Evolutionary conservation across 495 filamentous ascomycete genomes (phyloP), one percentile per base, ranked within the genome.

Genomic region (Hyaloscypha bicolor): DNA sequence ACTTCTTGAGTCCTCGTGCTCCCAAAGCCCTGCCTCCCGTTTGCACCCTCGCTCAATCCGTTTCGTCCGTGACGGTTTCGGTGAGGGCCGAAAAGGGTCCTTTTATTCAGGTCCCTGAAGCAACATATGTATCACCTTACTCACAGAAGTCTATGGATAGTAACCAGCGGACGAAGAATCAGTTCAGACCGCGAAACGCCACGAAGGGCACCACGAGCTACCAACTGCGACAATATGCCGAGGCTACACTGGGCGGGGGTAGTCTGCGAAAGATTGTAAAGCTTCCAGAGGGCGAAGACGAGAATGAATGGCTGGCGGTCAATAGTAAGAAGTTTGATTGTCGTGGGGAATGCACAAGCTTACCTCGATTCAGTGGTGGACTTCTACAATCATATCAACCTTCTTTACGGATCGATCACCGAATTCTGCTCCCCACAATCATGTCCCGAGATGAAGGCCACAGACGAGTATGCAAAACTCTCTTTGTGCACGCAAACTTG

Each of bases 301-400:
- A 93, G 77, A 96, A 95, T 77, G 95, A 99, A 79, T 99, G 95
- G 95, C 80, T 98, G 67, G 95, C 95, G 30, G 96, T 98, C 58
- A 97, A 99, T 77, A 87, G 93, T 96, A 80, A 61, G 85, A 56
- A 25, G 48, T 22, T 21, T n/a, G 51, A 35, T 51, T 14, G 33
- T 52, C 9, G 39, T 12, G 37, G 8, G 53, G 6, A 51, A 64
- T 21, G 53, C 29, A 35, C 1, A 42, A 42, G 31, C 63, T 68
- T 33, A 68, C 56, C 22, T 16, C 32, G 35, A 51, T 56, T 55
- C 71, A 97, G 94, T 99, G 75, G 95, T 99, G 80, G 95, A 99
- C 78, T 99, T 99, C 80, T 99, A 98, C 87, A 99, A 98, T 80
- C 95, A 99, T 78, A 95, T 98, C 78, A 99, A 99, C 80, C 88